A percentile compares a stretch with the other conserved stretches of the same genome.
phyloP scores from a whole-genome alignment of 2,329 filamentous ascomycete genomes.

The Bipolaris zeicola region DNA sequence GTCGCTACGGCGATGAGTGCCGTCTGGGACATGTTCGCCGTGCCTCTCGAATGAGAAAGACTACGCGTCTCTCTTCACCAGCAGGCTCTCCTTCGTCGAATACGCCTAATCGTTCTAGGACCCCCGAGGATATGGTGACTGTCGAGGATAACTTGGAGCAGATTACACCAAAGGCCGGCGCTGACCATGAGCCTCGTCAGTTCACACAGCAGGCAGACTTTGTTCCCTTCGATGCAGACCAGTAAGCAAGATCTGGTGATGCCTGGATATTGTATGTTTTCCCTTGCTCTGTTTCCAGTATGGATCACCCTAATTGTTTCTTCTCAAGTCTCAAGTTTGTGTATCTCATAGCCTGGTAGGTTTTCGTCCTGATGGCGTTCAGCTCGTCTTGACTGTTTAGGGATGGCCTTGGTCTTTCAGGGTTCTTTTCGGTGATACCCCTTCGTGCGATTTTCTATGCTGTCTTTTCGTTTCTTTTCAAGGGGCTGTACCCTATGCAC shows the following conservation, averaged over 20 bases:
- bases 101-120: constrained; percentile 6
- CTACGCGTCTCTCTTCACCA: constrained; percentile 21
- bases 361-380: constrained; percentile 13
- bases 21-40: constrained; percentile 80
- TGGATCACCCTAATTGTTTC: constrained; percentile 20
- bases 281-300: constrained; percentile 9
- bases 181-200: constrained; percentile 19
- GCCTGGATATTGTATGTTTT: constrained; percentile 22
- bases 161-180: constrained; percentile 1
- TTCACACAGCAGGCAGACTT: constrained; percentile 42
- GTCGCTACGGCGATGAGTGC: constrained; percentile 75
- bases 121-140: constrained; percentile 14
- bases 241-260: constrained; percentile 16
- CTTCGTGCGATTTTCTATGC: constrained; percentile 22
- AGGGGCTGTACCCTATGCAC: constrained; percentile 2
- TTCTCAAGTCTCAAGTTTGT: constrained; percentile 17
- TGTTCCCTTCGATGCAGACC: constrained; percentile 31
- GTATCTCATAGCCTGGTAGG: constrained; percentile 24
- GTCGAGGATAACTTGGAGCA: constrained; percentile 5
- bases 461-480: constrained; percentile 10
- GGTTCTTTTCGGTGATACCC: constrained; percentile 33
- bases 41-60: constrained; percentile 36
- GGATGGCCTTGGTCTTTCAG: constrained; percentile 22
- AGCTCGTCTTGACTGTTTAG: constrained; percentile 21
- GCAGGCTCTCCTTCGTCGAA: constrained; percentile 7